Percentiles rank a stretch among this genome's conserved stretches.
phyloP scores from a whole-genome alignment of 257 asterid species.

The Scutellaria minor region DNA sequence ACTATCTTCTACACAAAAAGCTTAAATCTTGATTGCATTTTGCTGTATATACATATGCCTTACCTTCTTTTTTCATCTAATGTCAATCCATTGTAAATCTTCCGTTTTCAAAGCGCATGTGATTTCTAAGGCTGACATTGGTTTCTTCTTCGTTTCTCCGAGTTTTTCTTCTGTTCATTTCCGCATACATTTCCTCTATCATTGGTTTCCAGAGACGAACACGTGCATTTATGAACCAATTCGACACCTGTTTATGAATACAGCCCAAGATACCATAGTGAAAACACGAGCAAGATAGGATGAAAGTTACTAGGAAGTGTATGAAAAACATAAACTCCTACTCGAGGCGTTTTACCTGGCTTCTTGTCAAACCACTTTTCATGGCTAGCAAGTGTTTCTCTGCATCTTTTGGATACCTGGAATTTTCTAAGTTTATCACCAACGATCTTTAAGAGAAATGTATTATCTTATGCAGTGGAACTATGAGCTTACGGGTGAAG shows the following conservation, averaged over 20 bases:
- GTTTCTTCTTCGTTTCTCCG: constrained; percentile 44
- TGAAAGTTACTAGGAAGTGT: no score
- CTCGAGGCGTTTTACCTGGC: constrained; percentile 59
- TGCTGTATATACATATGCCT: constrained; percentile 30
- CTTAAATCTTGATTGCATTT: constrained; percentile 21
- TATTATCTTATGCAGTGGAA: no score
- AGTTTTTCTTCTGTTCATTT: constrained; percentile 68
- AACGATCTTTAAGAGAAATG: no score
- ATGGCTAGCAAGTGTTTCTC: constrained; percentile 92
- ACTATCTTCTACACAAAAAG: constrained; percentile 21
- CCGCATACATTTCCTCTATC: constrained; percentile 94
- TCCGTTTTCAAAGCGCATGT: constrained; percentile 35
- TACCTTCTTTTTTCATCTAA: constrained; percentile 8
- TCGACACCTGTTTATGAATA: constrained; percentile 61
- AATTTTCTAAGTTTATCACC: background rate
- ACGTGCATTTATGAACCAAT: constrained; percentile 93
- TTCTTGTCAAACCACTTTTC: constrained; percentile 86
- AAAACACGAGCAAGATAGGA: background rate
- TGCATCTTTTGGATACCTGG: constrained; percentile 90
- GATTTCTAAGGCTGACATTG: constrained; percentile 41
- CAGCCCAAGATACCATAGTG: no score
- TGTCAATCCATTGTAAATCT: constrained; percentile 49
- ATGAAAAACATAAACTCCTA: background rate
- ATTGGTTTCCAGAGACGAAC: constrained; percentile 95
- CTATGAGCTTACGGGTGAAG: constrained; percentile 81